phyloP scores from a whole-genome alignment of 352 stramenopile genomes.

The Phytophthora cajani region DNA sequence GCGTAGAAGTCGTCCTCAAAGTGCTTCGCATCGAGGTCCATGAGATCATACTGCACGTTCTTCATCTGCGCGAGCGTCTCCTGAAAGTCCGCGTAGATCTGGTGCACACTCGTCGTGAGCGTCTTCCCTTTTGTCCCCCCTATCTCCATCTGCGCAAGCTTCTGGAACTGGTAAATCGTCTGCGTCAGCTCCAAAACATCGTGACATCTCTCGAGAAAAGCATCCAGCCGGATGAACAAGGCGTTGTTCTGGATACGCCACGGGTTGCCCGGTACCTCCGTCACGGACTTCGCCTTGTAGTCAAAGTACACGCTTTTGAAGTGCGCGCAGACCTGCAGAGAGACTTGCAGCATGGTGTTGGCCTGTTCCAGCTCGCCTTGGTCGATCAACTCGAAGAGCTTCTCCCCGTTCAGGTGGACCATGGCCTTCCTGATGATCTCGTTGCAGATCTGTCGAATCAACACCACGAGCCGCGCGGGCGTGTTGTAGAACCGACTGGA shows the following conservation, averaged over 20 bases:
- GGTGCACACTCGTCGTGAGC: conserved; percentile 87
- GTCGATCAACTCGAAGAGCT: conserved; percentile 86
- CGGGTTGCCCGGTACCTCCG: conserved; percentile 84
- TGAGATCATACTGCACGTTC: conserved; percentile 85
- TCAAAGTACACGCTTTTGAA: conserved; percentile 95
- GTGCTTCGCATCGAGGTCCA: conserved; percentile 89
- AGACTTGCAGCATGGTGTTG: conserved; percentile 73
- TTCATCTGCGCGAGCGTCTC: conserved; percentile 82
- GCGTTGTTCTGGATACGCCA: conserved; percentile 94
- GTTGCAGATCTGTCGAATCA: conserved; percentile 91
- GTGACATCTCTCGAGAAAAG: conserved; percentile 92
- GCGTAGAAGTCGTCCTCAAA: conserved; percentile 94
- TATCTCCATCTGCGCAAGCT: conserved; percentile 90
- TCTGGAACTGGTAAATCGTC: conserved; percentile 91
- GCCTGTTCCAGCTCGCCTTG: conserved; percentile 73
- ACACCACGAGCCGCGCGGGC: conserved; percentile 83
- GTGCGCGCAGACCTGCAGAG: conserved; percentile 82
- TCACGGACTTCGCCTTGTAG: conserved; percentile 89
- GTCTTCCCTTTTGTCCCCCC: conserved; percentile 94
- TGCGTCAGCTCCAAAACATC: conserved; percentile 91
- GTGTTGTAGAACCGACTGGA: conserved; percentile 93
- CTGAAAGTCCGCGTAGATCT: conserved; percentile 90
- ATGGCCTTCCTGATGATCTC: conserved; percentile 86
- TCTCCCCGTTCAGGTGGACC: conserved; percentile 73
- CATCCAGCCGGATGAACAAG: conserved; percentile 90